Evolutionary conservation across 1,139 yeast species (phyloP).

Genomic region (Yamadazyma spencermartinsiae): DNA sequence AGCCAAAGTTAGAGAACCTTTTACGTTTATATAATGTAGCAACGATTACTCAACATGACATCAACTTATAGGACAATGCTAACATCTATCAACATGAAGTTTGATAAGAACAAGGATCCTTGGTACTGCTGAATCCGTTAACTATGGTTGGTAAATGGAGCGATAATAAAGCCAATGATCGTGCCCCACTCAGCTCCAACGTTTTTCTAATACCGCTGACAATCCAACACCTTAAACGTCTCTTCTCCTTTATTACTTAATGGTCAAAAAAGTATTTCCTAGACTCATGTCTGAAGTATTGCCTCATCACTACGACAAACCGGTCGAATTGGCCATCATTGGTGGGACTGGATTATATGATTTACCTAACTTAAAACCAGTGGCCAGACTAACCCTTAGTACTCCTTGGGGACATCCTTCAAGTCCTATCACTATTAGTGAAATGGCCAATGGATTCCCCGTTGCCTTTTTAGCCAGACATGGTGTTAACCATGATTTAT

Average conservation of each 20-base stretch:
- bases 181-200: too few species aligned
- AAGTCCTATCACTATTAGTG: slow-evolving; percentile 86
- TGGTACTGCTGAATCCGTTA: too few species aligned
- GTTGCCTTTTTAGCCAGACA: slow-evolving; percentile 96
- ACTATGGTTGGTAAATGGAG: too few species aligned
- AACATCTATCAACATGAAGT: too few species aligned
- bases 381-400: slow-evolving; percentile 73
- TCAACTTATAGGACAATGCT: too few species aligned
- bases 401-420: slow-evolving; percentile 99
- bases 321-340: slow-evolving; percentile 78
- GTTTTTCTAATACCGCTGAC: too few species aligned
- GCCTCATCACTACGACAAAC: slow-evolving; percentile 41
- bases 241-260: background rate
- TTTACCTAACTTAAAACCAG: slow-evolving; percentile 77
- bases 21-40: too few species aligned
- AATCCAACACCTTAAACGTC: slow-evolving; percentile 1
- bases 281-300: slow-evolving; percentile 13
- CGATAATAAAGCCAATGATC: too few species aligned
- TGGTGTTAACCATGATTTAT: slow-evolving; percentile 82
- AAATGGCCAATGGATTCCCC: slow-evolving; percentile 72
- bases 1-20: too few species aligned
- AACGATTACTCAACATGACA: too few species aligned
- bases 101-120: too few species aligned
- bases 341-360: slow-evolving; percentile 99
- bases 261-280: slow-evolving; percentile 14